A percentile compares a stretch with the other conserved stretches of the same genome.
Evolutionary conservation across 2,329 filamentous ascomycete genomes (phyloP).

Genomic region (Xylariaceae sp.): DNA sequence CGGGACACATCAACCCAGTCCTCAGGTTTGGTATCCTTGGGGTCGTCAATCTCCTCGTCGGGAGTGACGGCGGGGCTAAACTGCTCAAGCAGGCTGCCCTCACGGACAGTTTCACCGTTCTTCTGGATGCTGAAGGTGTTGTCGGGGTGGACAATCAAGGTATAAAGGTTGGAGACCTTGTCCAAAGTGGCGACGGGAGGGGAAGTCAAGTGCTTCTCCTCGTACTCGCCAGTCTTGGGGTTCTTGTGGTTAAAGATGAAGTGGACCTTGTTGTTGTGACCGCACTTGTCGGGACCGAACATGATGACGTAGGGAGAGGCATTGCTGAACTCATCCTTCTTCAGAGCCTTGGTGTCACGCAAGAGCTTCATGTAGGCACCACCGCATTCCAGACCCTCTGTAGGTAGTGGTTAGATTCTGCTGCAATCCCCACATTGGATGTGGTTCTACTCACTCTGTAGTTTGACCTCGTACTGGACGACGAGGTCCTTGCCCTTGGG

Average conservation of each 20-base stretch:
- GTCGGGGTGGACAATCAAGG: slow-evolving; percentile 91
- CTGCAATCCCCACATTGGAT: not conserved
- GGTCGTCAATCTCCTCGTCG: slow-evolving; percentile 87
- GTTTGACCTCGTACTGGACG: slow-evolving; percentile 98
- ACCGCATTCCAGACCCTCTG: slow-evolving; percentile 93
- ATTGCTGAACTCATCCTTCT: slow-evolving; percentile 97
- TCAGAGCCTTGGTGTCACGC: slow-evolving; percentile 93
- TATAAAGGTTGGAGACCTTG: slow-evolving; percentile 95
- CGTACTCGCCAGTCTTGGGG: slow-evolving; percentile 98
- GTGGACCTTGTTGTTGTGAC: slow-evolving; percentile 95
- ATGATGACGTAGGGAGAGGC: slow-evolving; percentile 98
- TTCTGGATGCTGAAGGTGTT: slow-evolving; percentile 92
- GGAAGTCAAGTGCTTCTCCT: slow-evolving; percentile 95
- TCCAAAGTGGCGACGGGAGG: slow-evolving; percentile 81
- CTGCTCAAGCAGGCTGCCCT: slow-evolving; percentile 88
- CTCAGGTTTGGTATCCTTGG: slow-evolving; percentile 88
- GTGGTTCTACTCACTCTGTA: slow-evolving; percentile 71
- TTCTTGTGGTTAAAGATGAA: slow-evolving; percentile 99
- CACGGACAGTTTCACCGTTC: slow-evolving; percentile 83
- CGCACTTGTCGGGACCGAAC: slow-evolving; percentile 99
- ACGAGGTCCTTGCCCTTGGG: slow-evolving; percentile 97
- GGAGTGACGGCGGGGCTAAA: slow-evolving; percentile 95
- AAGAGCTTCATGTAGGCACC: slow-evolving; percentile 99
- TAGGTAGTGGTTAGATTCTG: slow-evolving; percentile 27
- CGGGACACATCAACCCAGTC: slow-evolving; percentile 93